phyloP scores from a whole-genome alignment of 495 filamentous ascomycete genomes.

The Xylaria bambusicola region DNA sequence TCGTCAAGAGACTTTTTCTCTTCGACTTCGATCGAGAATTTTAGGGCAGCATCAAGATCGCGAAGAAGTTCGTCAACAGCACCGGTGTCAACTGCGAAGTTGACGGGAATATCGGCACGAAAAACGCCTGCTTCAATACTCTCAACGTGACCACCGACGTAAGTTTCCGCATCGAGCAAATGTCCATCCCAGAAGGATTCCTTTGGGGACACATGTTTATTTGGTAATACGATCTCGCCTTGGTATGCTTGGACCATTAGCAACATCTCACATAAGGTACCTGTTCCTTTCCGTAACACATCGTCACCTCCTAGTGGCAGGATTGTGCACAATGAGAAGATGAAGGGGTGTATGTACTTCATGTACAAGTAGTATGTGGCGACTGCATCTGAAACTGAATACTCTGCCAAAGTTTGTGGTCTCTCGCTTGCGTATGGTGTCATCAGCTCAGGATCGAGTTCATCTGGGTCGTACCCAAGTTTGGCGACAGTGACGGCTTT shows the following conservation, averaged over 20 bases:
- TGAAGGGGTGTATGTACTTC: slow-evolving; percentile 99
- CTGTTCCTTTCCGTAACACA: slow-evolving; percentile 90
- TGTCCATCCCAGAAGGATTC: slow-evolving; percentile 98
- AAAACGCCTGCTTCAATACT: slow-evolving; percentile 99
- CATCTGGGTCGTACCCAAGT: slow-evolving; percentile 96
- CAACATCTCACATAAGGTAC: slow-evolving; percentile 97
- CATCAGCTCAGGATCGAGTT: slow-evolving; percentile 98
- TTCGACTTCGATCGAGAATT: slow-evolving; percentile 90
- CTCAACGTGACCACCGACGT: slow-evolving; percentile 97
- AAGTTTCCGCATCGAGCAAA: slow-evolving; percentile 93
- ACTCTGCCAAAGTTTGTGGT: slow-evolving; percentile 92
- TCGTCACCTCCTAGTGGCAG: slow-evolving; percentile 92
- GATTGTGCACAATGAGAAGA: slow-evolving; percentile 97
- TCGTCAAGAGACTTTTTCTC: slow-evolving; percentile 93
- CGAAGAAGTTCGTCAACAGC: slow-evolving; percentile 85
- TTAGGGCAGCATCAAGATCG: slow-evolving; percentile 88
- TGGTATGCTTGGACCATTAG: slow-evolving; percentile 98
- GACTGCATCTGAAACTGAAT: slow-evolving; percentile 98
- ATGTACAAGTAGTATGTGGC: slow-evolving; percentile 99
- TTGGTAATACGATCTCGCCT: slow-evolving; percentile 88
- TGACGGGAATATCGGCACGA: slow-evolving; percentile 88
- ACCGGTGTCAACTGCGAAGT: slow-evolving; percentile 82
- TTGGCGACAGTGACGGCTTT: slow-evolving; percentile 98
- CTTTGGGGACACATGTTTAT: slow-evolving; percentile 89
- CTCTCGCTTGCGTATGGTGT: slow-evolving; percentile 89